Conservation (phyloP, 805 yeast species). For the Sungouiella thailandica region DNA sequence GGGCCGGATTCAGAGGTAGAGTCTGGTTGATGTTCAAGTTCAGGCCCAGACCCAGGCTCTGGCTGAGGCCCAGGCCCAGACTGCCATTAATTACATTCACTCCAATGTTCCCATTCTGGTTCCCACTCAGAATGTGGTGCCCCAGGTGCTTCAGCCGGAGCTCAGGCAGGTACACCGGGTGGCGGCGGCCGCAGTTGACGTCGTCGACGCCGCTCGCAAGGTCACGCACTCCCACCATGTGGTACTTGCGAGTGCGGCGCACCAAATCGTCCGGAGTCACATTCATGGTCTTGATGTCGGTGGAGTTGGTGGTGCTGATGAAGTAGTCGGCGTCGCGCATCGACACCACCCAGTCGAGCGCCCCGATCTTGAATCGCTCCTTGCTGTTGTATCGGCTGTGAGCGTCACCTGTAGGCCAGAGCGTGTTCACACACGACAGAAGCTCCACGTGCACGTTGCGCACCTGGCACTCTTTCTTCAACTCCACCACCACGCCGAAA, state of each 20-base stretch:
- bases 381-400: conserved; percentile 38
- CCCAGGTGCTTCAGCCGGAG: background rate
- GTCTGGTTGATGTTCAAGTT: too few relatives aligned
- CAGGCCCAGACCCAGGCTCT: too few relatives aligned
- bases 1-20: too few relatives aligned
- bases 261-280: conserved; percentile 43
- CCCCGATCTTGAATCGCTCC: conserved; percentile 47
- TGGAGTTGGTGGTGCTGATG: conserved; percentile 36
- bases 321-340: conserved; percentile 42
- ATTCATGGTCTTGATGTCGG: conserved; percentile 37
- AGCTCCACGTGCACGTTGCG: conserved; percentile 39
- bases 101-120: too few relatives aligned
- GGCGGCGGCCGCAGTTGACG: background rate
- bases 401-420: conserved; percentile 54
- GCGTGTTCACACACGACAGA: conserved; percentile 37
- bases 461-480: conserved; percentile 35
- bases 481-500: conserved; percentile 46
- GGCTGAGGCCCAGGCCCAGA: too few relatives aligned
- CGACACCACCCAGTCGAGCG: conserved; percentile 37
- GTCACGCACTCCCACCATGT: conserved; percentile 2
- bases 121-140: too few relatives aligned
- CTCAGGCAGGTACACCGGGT: background rate
- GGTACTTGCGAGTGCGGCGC: conserved; percentile 30
- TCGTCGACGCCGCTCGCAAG: conserved; percentile 1
- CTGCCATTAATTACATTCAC: too few relatives aligned